Conservation (phyloP, 2,329 filamentous ascomycete genomes). For the Colletotrichum zoysiae region DNA sequence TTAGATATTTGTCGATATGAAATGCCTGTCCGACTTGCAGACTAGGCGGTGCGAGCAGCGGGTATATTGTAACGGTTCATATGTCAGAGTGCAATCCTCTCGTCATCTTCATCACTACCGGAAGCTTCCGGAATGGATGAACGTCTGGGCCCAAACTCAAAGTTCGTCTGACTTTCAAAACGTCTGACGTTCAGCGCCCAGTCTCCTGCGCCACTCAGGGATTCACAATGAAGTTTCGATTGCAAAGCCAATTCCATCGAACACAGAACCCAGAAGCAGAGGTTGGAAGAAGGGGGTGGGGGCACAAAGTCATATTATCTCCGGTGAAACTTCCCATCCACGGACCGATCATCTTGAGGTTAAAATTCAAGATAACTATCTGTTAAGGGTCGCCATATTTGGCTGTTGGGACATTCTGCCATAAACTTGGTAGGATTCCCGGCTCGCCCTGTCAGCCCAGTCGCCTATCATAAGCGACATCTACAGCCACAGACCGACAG, state of each 20-base stretch:
- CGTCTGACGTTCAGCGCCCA: slow-evolving; percentile 2
- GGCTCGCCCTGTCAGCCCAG: neutral
- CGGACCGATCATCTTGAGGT: neutral
- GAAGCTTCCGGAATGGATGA: slow-evolving; percentile 3
- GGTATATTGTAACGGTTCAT: neutral
- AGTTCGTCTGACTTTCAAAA: neutral
- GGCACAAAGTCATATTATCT: neutral
- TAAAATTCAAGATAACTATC: neutral
- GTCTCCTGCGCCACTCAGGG: slow-evolving; percentile 10
- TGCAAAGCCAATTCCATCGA: neutral
- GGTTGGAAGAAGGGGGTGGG: neutral
- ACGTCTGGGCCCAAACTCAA: slow-evolving; percentile 8
- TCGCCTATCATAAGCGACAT: no score
- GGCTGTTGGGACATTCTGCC: no score
- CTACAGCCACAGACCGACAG: neutral
- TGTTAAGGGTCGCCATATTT: neutral
- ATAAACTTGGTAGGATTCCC: neutral
- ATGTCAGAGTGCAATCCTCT: no score
- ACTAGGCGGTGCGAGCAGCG: neutral
- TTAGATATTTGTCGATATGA: neutral
- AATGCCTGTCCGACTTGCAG: neutral
- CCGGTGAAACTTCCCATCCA: neutral
- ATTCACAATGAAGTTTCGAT: neutral
- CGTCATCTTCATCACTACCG: neutral
- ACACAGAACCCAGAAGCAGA: neutral